Conservation (phyloP, 768 basidiomycete genomes). For the Lentinula sp. region DNA sequence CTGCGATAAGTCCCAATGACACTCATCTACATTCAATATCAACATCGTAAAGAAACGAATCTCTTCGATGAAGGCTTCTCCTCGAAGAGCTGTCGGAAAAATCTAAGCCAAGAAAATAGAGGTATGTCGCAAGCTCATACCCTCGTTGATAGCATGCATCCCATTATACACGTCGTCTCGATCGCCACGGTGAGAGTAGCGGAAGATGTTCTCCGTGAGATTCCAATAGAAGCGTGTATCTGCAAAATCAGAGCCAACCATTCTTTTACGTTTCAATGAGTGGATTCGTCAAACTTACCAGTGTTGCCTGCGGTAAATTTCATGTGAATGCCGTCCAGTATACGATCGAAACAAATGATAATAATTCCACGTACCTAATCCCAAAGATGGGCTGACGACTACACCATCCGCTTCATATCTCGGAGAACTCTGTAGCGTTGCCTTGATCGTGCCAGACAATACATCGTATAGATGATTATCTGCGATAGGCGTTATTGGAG, state of each 20-base stretch:
- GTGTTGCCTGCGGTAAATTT: conserved; percentile 14
- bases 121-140: conserved; percentile 22
- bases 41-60: conserved; percentile 35
- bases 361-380: conserved; percentile 10
- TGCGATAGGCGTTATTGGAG: conserved; percentile 34
- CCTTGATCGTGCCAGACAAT: conserved; percentile 37
- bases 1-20: too few species aligned
- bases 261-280: not conserved
- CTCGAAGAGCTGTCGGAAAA: conserved; percentile 14
- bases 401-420: conserved; percentile 10
- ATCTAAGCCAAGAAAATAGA: too few species aligned
- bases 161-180: conserved; percentile 15
- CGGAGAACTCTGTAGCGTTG: conserved; percentile 25
- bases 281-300: conserved; percentile 12
- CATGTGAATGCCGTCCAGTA: too few species aligned
- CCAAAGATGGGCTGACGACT: conserved; percentile 21
- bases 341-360: too few species aligned
- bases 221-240: conserved; percentile 31
- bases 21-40: conserved; percentile 34
- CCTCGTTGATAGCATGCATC: conserved; percentile 47
- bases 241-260: conserved; percentile 4
- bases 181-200: conserved; percentile 30
- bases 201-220: conserved; percentile 34
- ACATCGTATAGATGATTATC: conserved; percentile 19
- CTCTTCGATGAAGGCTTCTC: conserved; percentile 28